Percentiles rank a stretch among this genome's conserved stretches.
Evolutionary conservation across 1,284 basidiomycete species (phyloP).

Genomic region (Marasmius sp.): DNA sequence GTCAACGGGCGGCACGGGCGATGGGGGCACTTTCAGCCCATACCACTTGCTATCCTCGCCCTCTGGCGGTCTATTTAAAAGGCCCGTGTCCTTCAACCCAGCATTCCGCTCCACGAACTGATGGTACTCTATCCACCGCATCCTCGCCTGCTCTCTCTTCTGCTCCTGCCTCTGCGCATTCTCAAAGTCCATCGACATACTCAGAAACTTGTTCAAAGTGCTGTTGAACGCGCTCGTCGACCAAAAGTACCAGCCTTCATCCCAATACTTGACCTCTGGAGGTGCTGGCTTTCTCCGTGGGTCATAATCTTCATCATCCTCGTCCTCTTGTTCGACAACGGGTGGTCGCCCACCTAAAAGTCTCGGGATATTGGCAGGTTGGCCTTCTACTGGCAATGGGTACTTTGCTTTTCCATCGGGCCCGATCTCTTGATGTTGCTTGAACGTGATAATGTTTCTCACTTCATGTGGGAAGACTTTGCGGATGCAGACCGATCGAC

Average conservation of each 20-base stretch:
- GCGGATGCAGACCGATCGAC: slow-evolving; percentile 69
- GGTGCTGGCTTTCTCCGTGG: neutral
- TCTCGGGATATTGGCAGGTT: slow-evolving; percentile 45
- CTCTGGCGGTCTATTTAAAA: slow-evolving; percentile 12
- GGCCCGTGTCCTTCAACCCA: slow-evolving; percentile 15
- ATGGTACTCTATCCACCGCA: slow-evolving; percentile 50
- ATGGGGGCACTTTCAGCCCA: slow-evolving; percentile 38
- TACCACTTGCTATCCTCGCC: slow-evolving; percentile 32
- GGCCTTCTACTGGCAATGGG: slow-evolving; percentile 64
- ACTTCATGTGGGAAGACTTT: slow-evolving; percentile 74
- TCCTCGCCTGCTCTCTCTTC: slow-evolving; percentile 40
- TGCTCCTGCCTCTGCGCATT: slow-evolving; percentile 44
- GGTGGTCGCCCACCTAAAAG: slow-evolving; percentile 38
- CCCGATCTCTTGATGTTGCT: slow-evolving; percentile 36
- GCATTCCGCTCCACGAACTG: slow-evolving; percentile 34
- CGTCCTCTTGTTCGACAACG: slow-evolving; percentile 27
- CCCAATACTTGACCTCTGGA: slow-evolving; percentile 53
- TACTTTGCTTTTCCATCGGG: slow-evolving; percentile 47
- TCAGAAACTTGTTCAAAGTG: slow-evolving; percentile 53
- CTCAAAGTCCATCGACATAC: slow-evolving; percentile 58
- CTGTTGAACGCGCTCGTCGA: slow-evolving; percentile 52
- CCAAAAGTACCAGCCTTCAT: slow-evolving; percentile 77
- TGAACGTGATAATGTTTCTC: slow-evolving; percentile 50
- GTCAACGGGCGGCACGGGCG: slow-evolving; percentile 31
- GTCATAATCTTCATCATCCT: slow-evolving; percentile 6